Evolutionary conservation across 306 rosid genomes (phyloP).

Genomic region (Acacia acuminata): DNA sequence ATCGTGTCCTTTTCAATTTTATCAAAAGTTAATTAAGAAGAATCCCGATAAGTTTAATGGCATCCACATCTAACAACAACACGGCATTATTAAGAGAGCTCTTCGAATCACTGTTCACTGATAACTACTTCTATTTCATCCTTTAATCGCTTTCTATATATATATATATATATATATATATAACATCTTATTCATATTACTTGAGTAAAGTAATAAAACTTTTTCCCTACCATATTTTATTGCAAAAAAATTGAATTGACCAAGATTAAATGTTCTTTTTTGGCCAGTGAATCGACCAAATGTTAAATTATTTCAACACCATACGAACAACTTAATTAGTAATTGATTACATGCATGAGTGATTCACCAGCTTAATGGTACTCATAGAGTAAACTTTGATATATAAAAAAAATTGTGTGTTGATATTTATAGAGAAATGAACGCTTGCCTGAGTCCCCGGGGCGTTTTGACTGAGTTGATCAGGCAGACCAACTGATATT

Average conservation of each 20-base stretch:
- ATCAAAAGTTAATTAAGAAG: neutral
- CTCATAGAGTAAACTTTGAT: neutral
- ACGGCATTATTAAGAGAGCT: neutral
- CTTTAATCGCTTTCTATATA: too few species aligned
- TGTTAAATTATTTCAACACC: too few species aligned
- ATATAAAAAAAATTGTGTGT: too few species aligned
- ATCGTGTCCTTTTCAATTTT: conserved; percentile 2
- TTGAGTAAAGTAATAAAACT: neutral
- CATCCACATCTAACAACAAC: neutral
- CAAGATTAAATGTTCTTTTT: too few species aligned
- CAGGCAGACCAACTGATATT: too few species aligned
- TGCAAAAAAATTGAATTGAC: neutral
- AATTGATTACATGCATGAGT: neutral
- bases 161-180: too few species aligned
- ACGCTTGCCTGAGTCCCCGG: too few species aligned
- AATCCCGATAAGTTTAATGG: neutral
- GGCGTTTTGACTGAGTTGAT: neutral
- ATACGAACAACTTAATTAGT: too few species aligned
- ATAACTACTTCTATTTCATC: neutral
- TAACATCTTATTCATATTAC: neutral
- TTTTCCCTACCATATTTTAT: neutral
- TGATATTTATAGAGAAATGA: too few species aligned
- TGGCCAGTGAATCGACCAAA: too few species aligned
- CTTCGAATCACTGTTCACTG: neutral
- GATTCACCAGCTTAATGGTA: neutral